Evolutionary conservation across 495 filamentous ascomycete genomes (phyloP).

Genomic region (Daldinia vernicosa): DNA sequence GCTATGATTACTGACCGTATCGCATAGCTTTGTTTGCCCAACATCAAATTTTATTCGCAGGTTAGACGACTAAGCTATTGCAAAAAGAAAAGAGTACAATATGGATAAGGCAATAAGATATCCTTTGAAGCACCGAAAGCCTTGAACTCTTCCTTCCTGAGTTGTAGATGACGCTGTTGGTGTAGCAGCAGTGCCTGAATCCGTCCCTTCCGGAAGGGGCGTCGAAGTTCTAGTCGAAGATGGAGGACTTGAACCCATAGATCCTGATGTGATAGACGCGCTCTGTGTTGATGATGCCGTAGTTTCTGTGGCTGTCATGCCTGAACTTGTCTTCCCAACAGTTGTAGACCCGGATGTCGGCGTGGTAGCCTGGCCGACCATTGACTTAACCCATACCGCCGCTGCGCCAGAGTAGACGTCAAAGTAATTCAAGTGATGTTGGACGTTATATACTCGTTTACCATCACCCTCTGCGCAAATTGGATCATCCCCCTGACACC

Average conservation of each 20-base stretch:
- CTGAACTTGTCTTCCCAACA: neutral
- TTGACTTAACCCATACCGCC: constrained; percentile 35
- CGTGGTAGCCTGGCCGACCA: neutral
- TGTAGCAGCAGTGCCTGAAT: neutral
- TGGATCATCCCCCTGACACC: constrained; percentile 40
- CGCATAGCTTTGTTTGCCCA: no score
- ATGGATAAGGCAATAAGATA: neutral
- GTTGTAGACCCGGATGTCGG: constrained; percentile 2
- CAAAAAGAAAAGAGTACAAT: constrained; percentile 7
- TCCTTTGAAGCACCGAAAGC: neutral
- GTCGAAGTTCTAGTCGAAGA: constrained; percentile 8
- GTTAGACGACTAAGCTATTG: neutral
- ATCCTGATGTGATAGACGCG: neutral
- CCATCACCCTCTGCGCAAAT: constrained; percentile 41
- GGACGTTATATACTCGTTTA: constrained; percentile 4
- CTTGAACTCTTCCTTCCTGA: constrained; percentile 4
- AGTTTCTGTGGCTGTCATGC: neutral
- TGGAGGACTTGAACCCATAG: neutral
- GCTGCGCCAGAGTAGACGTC: constrained; percentile 36
- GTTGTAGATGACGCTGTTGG: constrained; percentile 11
- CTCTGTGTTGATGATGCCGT: neutral
- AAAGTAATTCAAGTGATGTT: constrained; percentile 42
- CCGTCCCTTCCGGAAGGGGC: constrained; percentile 6
- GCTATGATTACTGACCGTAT: no score
- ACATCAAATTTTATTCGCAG: no score